Base-by-base conservation (phyloP, 306 rosid species). In the Cucumis melo region DNA sequence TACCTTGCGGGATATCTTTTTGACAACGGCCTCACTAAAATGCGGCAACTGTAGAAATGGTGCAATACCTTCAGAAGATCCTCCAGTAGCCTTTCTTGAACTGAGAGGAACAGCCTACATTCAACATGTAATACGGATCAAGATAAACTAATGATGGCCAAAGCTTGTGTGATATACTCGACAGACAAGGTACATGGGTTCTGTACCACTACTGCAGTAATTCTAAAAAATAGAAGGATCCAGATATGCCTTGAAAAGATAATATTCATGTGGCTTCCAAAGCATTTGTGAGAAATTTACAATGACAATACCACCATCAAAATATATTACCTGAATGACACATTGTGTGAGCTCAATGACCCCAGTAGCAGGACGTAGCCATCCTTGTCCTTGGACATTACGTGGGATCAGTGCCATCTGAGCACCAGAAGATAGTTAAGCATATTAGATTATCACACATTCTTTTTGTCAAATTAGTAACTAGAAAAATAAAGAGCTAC, bases 311-410 rank as follows among this genome's bases (percentile, higher is more conserved):
- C 41, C 19, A 57, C 23, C 46, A 13, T 77, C 59, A 53, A 55
- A 51, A 15, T 66, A 41, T 24, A 66, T 85, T 79, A 95, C 99
- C 97, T 95, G 99, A 86, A 95, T 89, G 81, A 95, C 85, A 78
- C 96, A 90, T 82, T 95, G 99, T 77, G 97, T 92, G 80, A 95
- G 98, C 84, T 95, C 99, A 48, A 90, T 86, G 54, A 95, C 98
- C 77, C 99, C 98, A 73, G 87, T 84, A n/a, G 98, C 92, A 82
- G 99, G 98, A 84, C 99, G 91, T 87, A 95, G 87, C 98, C 99
- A 95, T 64, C 99, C 99, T 73, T 90, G 97, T 74, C 99, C 99
- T 86, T 90, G 98, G 83, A 93, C 87, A 70, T 87, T 95, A 74
- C 97, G 91, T 60, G 98, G 99, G 79, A 90, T 85, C 80, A 95